Percentiles rank a stretch among this genome's conserved stretches.
Conservation (phyloP, 2,329 filamentous ascomycete species). For the Fusarium hainanense region DNA sequence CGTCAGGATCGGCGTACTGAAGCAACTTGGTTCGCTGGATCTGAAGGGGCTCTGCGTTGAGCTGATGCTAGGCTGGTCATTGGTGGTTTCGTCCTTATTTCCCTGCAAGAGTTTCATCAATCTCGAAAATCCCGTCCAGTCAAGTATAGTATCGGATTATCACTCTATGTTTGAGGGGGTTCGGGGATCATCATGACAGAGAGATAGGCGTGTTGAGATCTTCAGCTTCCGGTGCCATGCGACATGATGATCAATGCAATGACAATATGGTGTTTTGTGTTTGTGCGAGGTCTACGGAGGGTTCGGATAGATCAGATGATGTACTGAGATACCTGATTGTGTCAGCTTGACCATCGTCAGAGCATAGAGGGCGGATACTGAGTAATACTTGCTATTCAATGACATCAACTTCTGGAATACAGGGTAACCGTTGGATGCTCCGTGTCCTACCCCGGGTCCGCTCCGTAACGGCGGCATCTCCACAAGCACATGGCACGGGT, state of each 20-base stretch:
- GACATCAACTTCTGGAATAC: not conserved
- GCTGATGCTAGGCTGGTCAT: not conserved
- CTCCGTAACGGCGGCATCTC: slow-evolving; percentile 34
- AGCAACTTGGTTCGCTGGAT: slow-evolving; percentile 1
- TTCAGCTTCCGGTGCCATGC: not conserved
- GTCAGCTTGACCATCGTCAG: not conserved
- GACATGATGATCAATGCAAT: slow-evolving; percentile 1
- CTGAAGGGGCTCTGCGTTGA: slow-evolving; percentile 1
- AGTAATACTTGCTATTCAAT: not conserved
- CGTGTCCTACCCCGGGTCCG: slow-evolving; percentile 33
- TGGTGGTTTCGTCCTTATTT: slow-evolving; percentile 6
- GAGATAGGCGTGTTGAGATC: not conserved
- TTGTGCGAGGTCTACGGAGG: not conserved
- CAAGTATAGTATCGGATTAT: not conserved
- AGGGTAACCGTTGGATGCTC: slow-evolving; percentile 36
- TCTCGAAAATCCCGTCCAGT: slow-evolving; percentile 12
- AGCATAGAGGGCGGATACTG: not conserved
- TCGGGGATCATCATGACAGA: slow-evolving; percentile 7
- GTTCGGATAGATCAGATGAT: not conserved
- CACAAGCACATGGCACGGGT: slow-evolving; percentile 19
- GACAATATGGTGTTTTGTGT: slow-evolving; percentile 12
- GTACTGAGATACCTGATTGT: not conserved
- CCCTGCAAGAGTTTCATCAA: slow-evolving; percentile 9
- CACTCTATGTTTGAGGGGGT: not conserved
- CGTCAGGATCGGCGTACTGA: slow-evolving; percentile 6